These are phyloP conservation scores for Chloranthus sessilifolius DNA, from an alignment of 164 flowering plant species.

Conservation along the genomic window DNA sequence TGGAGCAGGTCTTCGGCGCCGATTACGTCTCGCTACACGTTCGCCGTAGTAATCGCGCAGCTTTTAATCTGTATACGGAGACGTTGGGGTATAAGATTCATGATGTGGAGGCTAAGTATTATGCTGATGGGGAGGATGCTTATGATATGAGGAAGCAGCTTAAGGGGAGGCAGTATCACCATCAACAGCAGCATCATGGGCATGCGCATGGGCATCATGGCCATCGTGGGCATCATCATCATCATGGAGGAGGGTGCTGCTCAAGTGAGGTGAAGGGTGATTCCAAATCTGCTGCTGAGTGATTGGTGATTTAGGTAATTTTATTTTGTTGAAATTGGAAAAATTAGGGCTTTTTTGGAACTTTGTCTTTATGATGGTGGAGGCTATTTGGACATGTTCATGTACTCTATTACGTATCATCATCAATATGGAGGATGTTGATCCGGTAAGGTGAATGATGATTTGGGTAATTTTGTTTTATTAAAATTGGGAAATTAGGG, in stretches of 20 bases:
- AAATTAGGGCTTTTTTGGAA: too few relatives aligned
- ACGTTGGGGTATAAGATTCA: conserved; percentile 84
- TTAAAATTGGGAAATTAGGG: too few relatives aligned
- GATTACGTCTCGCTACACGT: conserved; percentile 90
- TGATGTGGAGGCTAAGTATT: conserved; percentile 88
- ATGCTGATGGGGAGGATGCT: conserved; percentile 95
- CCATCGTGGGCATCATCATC: conserved; percentile 48
- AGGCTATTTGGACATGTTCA: too few relatives aligned
- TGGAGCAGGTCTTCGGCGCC: conserved; percentile 82
- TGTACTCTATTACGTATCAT: too few relatives aligned
- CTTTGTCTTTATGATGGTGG: too few relatives aligned
- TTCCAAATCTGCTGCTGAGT: too few relatives aligned
- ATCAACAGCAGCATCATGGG: conserved; percentile 23
- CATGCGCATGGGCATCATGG: conserved; percentile 47
- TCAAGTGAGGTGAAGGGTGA: conserved; percentile 21
- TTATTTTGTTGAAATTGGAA: too few relatives aligned
- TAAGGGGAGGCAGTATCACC: conserved; percentile 45
- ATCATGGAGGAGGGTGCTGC: conserved; percentile 71
- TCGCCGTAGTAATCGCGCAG: conserved; percentile 89
- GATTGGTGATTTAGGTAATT: too few relatives aligned
- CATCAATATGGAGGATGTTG: too few relatives aligned
- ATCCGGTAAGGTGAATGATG: too few relatives aligned
- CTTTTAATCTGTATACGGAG: conserved; percentile 73
- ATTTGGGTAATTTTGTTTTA: too few relatives aligned
- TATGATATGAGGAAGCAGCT: conserved; percentile 90